phyloP scores from a whole-genome alignment of 371 early-diverging fungal genomes.

The Apophysomyces variabilis region DNA sequence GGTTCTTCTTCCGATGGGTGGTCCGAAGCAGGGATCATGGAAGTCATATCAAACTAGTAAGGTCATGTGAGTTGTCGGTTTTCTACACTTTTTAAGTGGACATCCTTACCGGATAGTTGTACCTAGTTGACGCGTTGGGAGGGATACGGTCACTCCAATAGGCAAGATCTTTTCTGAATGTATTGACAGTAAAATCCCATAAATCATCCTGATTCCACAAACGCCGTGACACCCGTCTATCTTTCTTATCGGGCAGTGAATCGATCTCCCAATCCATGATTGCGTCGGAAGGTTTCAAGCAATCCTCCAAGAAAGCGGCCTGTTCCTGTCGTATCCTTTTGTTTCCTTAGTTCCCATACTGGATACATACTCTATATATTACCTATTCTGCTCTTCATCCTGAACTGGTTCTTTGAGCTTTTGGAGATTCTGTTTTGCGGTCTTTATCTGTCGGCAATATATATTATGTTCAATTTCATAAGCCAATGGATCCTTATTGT shows the following conservation, averaged over 20 bases:
- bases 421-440: conserved; percentile 29
- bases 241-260: conserved; percentile 31
- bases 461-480: conserved; percentile 36
- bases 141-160: conserved; percentile 37
- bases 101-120: conserved; percentile 3
- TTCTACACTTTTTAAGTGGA: conserved; percentile 13
- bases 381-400: conserved; percentile 14
- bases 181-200: conserved; percentile 30
- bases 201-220: conserved; percentile 25
- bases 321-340: conserved; percentile 25
- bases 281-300: conserved; percentile 8
- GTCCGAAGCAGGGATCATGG: neutral
- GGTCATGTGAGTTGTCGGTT: neutral
- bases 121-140: conserved; percentile 28
- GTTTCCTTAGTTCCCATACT: neutral
- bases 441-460: conserved; percentile 26
- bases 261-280: conserved; percentile 32
- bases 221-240: conserved; percentile 13
- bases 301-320: conserved; percentile 25
- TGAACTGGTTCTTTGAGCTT: conserved; percentile 9
- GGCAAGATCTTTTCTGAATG: conserved; percentile 31
- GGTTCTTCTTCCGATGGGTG: neutral
- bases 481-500: conserved; percentile 23
- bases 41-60: neutral
- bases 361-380: neutral